A percentile compares a stretch with the other conserved stretches of the same genome.
phyloP scores from a whole-genome alignment of 805 yeast genomes.

The Cyberlindnera maritima region DNA sequence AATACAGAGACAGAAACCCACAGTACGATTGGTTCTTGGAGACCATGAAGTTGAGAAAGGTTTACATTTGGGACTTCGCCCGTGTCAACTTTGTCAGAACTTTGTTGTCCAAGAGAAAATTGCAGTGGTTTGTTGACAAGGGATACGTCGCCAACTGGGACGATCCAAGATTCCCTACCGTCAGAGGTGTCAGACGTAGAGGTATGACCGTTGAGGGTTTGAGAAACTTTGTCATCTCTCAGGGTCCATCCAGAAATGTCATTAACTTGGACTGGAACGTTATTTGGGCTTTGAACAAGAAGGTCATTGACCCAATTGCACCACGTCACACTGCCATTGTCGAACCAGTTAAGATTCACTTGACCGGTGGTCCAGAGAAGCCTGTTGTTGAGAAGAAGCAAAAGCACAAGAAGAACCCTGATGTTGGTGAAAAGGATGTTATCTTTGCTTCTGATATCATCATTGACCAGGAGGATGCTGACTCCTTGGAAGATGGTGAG shows the following conservation, averaged over 20 bases:
- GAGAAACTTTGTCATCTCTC: slow-evolving; percentile 87
- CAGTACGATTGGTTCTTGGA: slow-evolving; percentile 96
- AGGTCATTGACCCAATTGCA: slow-evolving; percentile 94
- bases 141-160: slow-evolving; percentile 87
- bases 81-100: slow-evolving; percentile 97
- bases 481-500: slow-evolving; percentile 74
- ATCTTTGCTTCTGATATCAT: slow-evolving; percentile 60
- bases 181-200: slow-evolving; percentile 98
- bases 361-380: slow-evolving; percentile 66
- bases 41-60: slow-evolving; percentile 80
- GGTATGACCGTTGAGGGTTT: slow-evolving; percentile 99
- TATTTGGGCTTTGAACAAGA: slow-evolving; percentile 97
- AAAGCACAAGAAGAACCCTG: slow-evolving; percentile 94
- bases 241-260: slow-evolving; percentile 97
- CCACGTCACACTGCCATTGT: slow-evolving; percentile 91
- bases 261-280: slow-evolving; percentile 96
- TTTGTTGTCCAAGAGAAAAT: slow-evolving; percentile 90
- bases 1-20: slow-evolving; percentile 97
- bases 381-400: slow-evolving; percentile 72
- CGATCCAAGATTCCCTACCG: slow-evolving; percentile 99
- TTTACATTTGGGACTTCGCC: slow-evolving; percentile 96
- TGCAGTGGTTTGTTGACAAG: slow-evolving; percentile 98
- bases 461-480: slow-evolving; percentile 84
- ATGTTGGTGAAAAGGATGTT: slow-evolving; percentile 80
- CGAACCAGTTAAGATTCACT: slow-evolving; percentile 66